Evolutionary conservation across 306 rosid genomes (phyloP).

Genomic region (Vicia villosa): DNA sequence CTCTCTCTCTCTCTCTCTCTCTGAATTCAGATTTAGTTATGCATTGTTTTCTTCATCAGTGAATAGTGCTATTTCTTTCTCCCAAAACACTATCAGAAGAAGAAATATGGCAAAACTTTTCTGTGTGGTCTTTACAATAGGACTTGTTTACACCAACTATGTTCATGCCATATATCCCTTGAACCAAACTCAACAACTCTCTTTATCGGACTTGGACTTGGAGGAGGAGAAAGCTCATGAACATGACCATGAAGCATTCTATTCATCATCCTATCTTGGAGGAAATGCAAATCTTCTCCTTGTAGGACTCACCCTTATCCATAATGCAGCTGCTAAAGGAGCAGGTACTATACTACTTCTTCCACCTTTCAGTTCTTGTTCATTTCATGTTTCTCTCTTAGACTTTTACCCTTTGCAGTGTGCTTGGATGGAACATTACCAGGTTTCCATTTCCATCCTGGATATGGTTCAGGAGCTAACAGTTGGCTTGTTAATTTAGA

Average conservation of each 20-base stretch:
- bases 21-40: not conserved
- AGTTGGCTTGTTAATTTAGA: constrained; percentile 95
- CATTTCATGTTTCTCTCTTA: not conserved
- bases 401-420: constrained; percentile 44
- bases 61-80: not conserved
- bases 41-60: not conserved
- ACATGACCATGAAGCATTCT: constrained; percentile 14
- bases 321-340: constrained; percentile 69
- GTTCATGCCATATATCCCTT: constrained; percentile 44
- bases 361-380: not conserved
- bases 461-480: constrained; percentile 83
- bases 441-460: constrained; percentile 82
- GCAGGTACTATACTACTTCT: constrained; percentile 59
- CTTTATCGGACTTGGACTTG: constrained; percentile 39
- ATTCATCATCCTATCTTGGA: constrained; percentile 38
- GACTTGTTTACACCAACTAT: constrained; percentile 51
- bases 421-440: constrained; percentile 98
- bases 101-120: constrained; percentile 52
- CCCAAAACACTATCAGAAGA: not conserved
- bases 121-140: constrained; percentile 48
- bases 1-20: no score
- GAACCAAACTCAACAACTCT: constrained; percentile 62
- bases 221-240: constrained; percentile 39
- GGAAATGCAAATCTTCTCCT: constrained; percentile 38
- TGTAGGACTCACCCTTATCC: constrained; percentile 85